Base-by-base conservation (phyloP, 768 basidiomycete species). In the Pleurotus giganteus region DNA sequence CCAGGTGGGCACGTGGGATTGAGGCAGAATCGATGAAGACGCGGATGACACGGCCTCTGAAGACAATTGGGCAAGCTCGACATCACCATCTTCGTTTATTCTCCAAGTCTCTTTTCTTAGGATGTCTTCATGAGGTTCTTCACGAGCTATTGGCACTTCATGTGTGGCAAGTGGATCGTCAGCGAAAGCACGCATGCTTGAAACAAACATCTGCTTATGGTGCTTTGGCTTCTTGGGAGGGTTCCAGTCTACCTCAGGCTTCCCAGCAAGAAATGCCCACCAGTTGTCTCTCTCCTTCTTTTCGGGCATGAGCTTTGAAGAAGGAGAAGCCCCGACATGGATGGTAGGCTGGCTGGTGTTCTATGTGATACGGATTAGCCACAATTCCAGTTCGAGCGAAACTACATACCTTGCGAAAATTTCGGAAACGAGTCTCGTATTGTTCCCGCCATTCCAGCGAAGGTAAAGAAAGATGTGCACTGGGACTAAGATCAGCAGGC, bases 261-360 rank as follows among this genome's bases (percentile, higher is more conserved):
- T 74, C 29, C 89, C 91, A 42, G 81, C 72, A 4, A 93, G 69
- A 59, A 85, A 93, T 13, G 79, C 77, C 91, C 91, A 92, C 91
- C 91, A 93, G 15, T 74, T 68, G 58, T 89, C 86, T 53, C 91
- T 77, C 56, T 89, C 83, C 63, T 80, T 84, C 64, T 78, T 85
- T 47, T 88, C 85, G 23, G 90, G 90, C 57, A 90, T 78, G 37
- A 76, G 54, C 57, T 71, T 78, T 13, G 57, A 66, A 42, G 57
- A 46, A 44, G 66, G 58, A 53, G 69, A 56, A 49, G 63, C 58
- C 23, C 73, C 70, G 41, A 82, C 74, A 59, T 75, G 69, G 32
- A 81, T 79, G 2, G 84, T 83, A 17, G 84, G 75, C 66, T 91
- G 89, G 27, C 69, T 68, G 29, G 85, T 62, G 66, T 93, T 91